Base-by-base conservation (phyloP, 345 rosid species). In the Acer campestre region DNA sequence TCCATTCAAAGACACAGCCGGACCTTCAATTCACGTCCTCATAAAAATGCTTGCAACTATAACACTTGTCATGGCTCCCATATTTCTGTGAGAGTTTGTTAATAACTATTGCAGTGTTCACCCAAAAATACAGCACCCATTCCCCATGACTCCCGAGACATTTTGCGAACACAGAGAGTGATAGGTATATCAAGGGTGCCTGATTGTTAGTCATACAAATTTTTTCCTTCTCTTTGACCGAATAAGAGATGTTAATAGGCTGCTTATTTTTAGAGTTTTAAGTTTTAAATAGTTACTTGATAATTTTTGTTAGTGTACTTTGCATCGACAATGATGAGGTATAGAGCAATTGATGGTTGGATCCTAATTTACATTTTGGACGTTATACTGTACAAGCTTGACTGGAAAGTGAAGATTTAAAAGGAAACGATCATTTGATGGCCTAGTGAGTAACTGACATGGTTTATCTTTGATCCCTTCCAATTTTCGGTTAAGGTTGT, bases 1-100 rank as follows among this genome's bases (percentile, higher is more conserved):
- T 76, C 99, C 98, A 12, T 94, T 96, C 87, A 96, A 96, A 80
- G 99, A 94, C 83, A 92, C 99, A 12, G 98, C 98, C 1, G 98
- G 99, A 77, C 98, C 98, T 6, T 96, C 99, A 5, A 75, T 96
- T 79, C 99, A 96, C 18, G 98, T 96, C 55, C 98, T 94, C 17
- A 94, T 94, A 75, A 88, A 89, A 83, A 86, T 89, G 93, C 89
- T 96, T 13, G 97, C 98, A 0, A 96, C 99, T 2, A 96, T 96
- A 76, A 96, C 99, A 0, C 91, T 94, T 1, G 98, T 96, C 80
- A 94, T 96, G 99, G 99, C 98, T 46, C 99, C 98, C 0, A 83
- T 96, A 56, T 96, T 96, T 79, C 95, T 89, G 66, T 89, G 86
- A 80, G 81, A 61, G 73, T 69, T 22, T 59, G 84, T 68, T 59